Evolutionary conservation across 345 rosid genomes (phyloP), one percentile per base, ranked within the genome.

Genomic region (Excoecaria cochinchinensis): DNA sequence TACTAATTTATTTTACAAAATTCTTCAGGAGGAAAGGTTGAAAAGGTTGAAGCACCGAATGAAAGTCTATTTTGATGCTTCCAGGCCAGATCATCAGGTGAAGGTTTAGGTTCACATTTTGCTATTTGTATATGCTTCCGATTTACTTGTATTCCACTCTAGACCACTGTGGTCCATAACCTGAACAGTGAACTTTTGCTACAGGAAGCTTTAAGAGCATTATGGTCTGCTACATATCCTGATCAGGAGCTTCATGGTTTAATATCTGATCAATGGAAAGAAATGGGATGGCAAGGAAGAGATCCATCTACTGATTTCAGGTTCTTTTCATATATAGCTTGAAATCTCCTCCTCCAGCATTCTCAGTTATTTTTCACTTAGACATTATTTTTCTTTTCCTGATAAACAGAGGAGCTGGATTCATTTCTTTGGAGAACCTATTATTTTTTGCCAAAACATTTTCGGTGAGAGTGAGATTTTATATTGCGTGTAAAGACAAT

Each of bases 241-340:
- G 90, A 84, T 58, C 79, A 79, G 80, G 86, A 91, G 83, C 97
- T 94, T 51, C 83, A 82, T 63, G 91, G 90, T 74, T 84, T 94
- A 77, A 80, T 89, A 73, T 92, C 99, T 56, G 91, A 94, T 42
- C 97, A 95, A 52, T 95, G 99, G 99, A 94, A 94, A 80, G 87
- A 90, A 76, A 94, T 94, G 99, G 97, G 99, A 55, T 94, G 97
- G 97, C 98, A 94, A 78, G 99, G 99, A 77, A 90, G 71, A 84
- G 97, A 94, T 88, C 99, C 99, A 76, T 91, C 97, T 10, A 94
- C 97, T 51, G 97, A 94, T 83, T 94, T 94, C 84, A 90, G 98
- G 98, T 93, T 40, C 60, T 70, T 72, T 40, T 8, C 25, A 11
- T 65, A 31, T 0, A 31, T 31, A 63, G 25, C 44, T 57, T 38